Conservation (phyloP, 2,329 filamentous ascomycete species). For the Hypoxylon sp. region DNA sequence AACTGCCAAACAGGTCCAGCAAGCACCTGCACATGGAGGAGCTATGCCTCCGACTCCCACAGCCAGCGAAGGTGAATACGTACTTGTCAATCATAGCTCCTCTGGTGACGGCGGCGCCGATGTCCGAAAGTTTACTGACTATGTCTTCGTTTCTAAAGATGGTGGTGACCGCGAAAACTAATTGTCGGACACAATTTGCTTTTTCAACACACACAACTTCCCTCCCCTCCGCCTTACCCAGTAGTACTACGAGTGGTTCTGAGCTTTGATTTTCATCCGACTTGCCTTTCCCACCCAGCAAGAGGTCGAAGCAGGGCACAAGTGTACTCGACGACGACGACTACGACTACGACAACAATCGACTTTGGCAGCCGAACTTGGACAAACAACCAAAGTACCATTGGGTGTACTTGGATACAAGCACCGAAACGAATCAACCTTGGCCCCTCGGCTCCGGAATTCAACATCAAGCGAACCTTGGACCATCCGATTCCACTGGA, state of each 20-base stretch:
- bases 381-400: slow-evolving; percentile 22
- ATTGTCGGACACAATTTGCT: slow-evolving; percentile 22
- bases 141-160: slow-evolving; percentile 61
- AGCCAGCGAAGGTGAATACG: slow-evolving; percentile 75
- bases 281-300: slow-evolving; percentile 4
- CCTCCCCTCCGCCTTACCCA: not conserved
- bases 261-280: slow-evolving; percentile 32
- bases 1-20: slow-evolving; percentile 65
- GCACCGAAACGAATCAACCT: slow-evolving; percentile 12
- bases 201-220: slow-evolving; percentile 22
- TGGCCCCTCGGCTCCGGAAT: slow-evolving; percentile 6
- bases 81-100: slow-evolving; percentile 55
- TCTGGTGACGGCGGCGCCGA: slow-evolving; percentile 52
- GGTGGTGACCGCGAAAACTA: slow-evolving; percentile 60
- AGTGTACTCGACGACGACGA: slow-evolving; percentile 21
- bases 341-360: slow-evolving; percentile 14
- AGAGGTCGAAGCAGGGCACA: slow-evolving; percentile 14
- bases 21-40: slow-evolving; percentile 67
- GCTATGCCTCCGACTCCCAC: slow-evolving; percentile 73
- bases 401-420: slow-evolving; percentile 36
- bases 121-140: slow-evolving; percentile 60
- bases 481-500: slow-evolving; percentile 14
- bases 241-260: slow-evolving; percentile 26
- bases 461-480: slow-evolving; percentile 20
- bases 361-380: slow-evolving; percentile 29